Evolutionary conservation across 2,329 filamentous ascomycete species (phyloP), one percentile per base, ranked within the genome.

Genomic region (Orbilia oligospora): DNA sequence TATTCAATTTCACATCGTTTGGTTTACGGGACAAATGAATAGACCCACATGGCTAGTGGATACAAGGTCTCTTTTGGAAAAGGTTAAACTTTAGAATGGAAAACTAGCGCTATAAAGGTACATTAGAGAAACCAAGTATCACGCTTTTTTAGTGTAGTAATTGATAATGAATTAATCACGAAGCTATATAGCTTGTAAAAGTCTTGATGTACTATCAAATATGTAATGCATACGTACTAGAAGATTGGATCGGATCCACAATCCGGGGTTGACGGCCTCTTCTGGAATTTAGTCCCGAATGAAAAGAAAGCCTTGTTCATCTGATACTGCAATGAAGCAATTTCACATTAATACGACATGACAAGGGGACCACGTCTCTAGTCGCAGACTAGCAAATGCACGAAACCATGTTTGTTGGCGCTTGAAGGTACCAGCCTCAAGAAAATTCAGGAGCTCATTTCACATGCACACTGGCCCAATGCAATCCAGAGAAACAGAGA

Each of bases 21-120:
- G 56, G 36, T 61, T 61, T 83, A 80, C 38, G 6, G 27, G 36
- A 44, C 20, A 61, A 61, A 44, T 61, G 33, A 36, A 58, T 22
- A 22, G 66, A 68, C 65, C 65, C 53, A 71, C 71, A 49, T 46
- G 41, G 46, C 18, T 44, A 24, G 64, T 65, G 48, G 56, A 33
- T 46, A 56, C 56, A 12, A 72, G 61, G 46, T 58, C 22, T 22
- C 53, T 49, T 75, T 79, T 10, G 81, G 55, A 24, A 84, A 63
- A 12, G 58, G 53, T 61, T 76, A 64, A 51, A 49, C 30, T 56
- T 69, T 46, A 67, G 71, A 61, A 38, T 63, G 38, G 22, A 38
- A 49, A 53, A 53, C 48, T 38, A 41, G 65, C 16, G 18, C 5
- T 38, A 41, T 61, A 58, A 36, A n/a, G n/a, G n/a, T n/a, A n/a